Evolutionary conservation across 306 rosid species (phyloP).

Genomic region (Spatholobus suberectus): DNA sequence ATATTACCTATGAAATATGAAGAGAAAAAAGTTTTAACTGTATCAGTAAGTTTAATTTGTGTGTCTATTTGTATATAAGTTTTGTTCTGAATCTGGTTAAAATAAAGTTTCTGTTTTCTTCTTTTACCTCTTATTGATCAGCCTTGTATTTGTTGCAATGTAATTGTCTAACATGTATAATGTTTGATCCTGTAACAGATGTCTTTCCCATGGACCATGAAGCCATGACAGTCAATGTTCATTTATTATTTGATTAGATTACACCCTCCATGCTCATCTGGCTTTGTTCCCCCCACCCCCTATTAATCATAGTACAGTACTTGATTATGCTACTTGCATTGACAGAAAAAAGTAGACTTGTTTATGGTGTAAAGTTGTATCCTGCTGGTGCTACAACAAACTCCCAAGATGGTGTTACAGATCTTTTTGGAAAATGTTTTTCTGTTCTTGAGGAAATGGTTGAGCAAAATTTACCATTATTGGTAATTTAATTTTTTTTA

Average conservation of each 20-base stretch:
- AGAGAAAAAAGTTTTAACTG: background rate
- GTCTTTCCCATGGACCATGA: background rate
- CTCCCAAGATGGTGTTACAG: conserved; percentile 93
- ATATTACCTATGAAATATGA: background rate
- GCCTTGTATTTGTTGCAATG: conserved; percentile 9
- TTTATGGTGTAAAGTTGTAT: conserved; percentile 85
- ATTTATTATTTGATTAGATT: background rate
- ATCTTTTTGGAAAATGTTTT: conserved; percentile 80
- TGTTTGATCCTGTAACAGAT: background rate
- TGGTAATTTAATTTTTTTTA: conserved; percentile 55
- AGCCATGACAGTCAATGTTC: background rate
- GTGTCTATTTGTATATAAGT: background rate
- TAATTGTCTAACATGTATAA: background rate
- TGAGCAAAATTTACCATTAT: conserved; percentile 73
- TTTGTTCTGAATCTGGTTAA: background rate
- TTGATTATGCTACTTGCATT: conserved; percentile 40
- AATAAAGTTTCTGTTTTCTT: conserved; percentile 10
- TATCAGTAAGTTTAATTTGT: background rate
- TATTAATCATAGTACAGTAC: background rate
- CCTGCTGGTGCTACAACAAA: conserved; percentile 98
- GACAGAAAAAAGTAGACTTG: conserved; percentile 75
- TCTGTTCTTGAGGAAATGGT: conserved; percentile 90
- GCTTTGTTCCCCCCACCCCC: background rate
- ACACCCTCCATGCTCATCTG: background rate
- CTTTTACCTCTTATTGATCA: background rate